Evolutionary conservation across 345 rosid genomes (phyloP).

Genomic region (Zanthoxylum bungeanum): DNA sequence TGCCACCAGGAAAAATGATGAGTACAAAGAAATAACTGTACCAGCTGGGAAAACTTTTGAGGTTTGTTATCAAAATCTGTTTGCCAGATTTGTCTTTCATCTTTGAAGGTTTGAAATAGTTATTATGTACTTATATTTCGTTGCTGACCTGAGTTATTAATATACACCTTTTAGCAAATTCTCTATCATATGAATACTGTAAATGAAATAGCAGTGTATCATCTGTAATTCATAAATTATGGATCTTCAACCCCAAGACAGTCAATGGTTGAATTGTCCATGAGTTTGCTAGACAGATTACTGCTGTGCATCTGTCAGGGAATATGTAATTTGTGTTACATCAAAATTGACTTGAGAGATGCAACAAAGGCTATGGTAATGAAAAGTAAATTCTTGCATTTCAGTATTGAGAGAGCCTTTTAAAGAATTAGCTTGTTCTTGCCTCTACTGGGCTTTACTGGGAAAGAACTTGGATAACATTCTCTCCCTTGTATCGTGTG

Average conservation of each 20-base stretch:
- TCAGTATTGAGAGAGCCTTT: not conserved
- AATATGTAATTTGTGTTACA: not conserved
- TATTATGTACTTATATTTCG: not conserved
- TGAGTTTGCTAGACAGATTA: not conserved
- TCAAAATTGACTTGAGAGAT: not conserved
- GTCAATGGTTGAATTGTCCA: not conserved
- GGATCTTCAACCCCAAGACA: not conserved
- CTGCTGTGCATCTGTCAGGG: not conserved
- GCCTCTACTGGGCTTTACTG: not conserved
- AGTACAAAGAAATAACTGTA: conserved; percentile 74
- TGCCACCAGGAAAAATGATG: conserved; percentile 66
- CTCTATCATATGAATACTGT: not conserved
- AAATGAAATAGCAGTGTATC: not conserved
- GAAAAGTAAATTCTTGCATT: not conserved
- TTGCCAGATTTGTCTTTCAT: not conserved
- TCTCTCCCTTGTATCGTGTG: not conserved
- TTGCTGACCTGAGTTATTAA: not conserved
- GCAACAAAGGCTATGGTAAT: not conserved
- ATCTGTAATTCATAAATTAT: not conserved
- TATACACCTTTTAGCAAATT: not conserved
- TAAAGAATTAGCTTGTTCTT: not conserved
- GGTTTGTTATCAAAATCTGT: conserved; percentile 39
- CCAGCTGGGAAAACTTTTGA: conserved; percentile 79
- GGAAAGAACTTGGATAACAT: not conserved
- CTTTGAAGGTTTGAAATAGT: not conserved